Evolutionary conservation across 139 green algal genomes (phyloP), one percentile per base, ranked within the genome.

Genomic region (Marvania coccoides): DNA sequence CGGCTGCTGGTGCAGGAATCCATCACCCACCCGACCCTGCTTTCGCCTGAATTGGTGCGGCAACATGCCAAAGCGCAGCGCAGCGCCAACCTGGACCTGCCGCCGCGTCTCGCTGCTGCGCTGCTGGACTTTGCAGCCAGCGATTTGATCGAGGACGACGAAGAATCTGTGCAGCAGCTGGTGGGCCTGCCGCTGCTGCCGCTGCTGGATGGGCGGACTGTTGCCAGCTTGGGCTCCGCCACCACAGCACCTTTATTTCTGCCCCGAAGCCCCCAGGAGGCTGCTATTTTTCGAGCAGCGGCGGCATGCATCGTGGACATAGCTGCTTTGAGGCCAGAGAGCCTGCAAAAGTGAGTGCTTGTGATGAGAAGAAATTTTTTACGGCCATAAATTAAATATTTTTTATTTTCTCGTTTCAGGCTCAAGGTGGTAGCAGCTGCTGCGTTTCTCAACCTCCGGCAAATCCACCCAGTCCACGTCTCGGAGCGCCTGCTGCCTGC

Each of bases 71-170:
- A 51, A 51, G 19, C 19, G 19, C 19, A 51, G 19, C 19, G 42
- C 42, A 51, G 42, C 19, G 19, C 19, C 19, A 5, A 33, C 6
- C 72, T 75, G 15, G 47, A 65, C 1, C 53, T 74, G 0, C 38
- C 66, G 76, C 33, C 57, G 69, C 1, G 28, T 67, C 6, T 19
- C 33, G 5, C 60, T 90, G 37, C 73, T 90, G 60, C 33, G 61
- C n/a, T 92, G 88, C 68, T 76, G 62, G 42, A 51, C 47, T 47
- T 92, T n/a, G 37, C 53, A 10, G 81, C 82, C 39, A 24, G 79
- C 23, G 71, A 81, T 33, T 58, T 79, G 34, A 46, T 72, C 12
- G 76, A 83, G 48, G 62, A 64, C n/a, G 77, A 71, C 30, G 36
- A 47, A 40, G 58, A 35, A 12, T 60, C 36, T 10, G 56, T 67